phyloP scores from a whole-genome alignment of 768 basidiomycete genomes.

The Amanita fuliginea region DNA sequence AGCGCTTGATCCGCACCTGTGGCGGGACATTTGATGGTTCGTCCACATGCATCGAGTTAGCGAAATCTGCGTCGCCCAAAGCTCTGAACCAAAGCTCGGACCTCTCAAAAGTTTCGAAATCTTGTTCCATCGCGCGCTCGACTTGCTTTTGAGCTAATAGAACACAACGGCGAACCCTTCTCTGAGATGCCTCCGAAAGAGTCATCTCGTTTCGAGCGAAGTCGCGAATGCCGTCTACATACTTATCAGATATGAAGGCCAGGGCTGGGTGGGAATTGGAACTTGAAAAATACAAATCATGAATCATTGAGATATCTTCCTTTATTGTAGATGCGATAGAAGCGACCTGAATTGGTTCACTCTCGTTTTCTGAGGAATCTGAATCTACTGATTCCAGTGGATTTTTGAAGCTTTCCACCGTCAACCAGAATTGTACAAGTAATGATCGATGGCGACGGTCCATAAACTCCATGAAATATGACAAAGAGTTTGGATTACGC shows the following conservation, averaged over 20 bases:
- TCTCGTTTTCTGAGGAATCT: constrained; percentile 51
- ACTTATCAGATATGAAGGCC: constrained; percentile 54
- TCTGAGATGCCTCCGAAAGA: constrained; percentile 30
- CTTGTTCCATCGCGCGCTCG: constrained; percentile 82
- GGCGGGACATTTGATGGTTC: constrained; percentile 13
- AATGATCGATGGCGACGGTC: constrained; percentile 77
- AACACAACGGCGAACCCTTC: constrained; percentile 65
- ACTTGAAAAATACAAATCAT: constrained; percentile 75
- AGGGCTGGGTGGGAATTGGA: constrained; percentile 47
- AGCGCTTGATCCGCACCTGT: constrained; percentile 1
- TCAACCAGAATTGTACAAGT: constrained; percentile 94
- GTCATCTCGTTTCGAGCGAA: constrained; percentile 45
- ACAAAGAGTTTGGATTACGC: constrained; percentile 79
- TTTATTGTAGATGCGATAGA: constrained; percentile 51
- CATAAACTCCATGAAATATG: constrained; percentile 98
- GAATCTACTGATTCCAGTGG: constrained; percentile 81
- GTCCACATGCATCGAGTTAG: constrained; percentile 10
- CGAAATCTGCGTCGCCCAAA: constrained; percentile 53
- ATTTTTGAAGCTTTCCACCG: constrained; percentile 96
- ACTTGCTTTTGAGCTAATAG: constrained; percentile 80
- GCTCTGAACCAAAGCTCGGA: constrained; percentile 93
- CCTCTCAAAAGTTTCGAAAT: constrained; percentile 80
- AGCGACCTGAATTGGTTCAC: constrained; percentile 41
- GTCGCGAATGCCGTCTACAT: constrained; percentile 56
- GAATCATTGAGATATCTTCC: constrained; percentile 85